A percentile compares a stretch with the other conserved stretches of the same genome.
phyloP scores from a whole-genome alignment of 768 basidiomycete genomes.

The Tephrocybe sp. region DNA sequence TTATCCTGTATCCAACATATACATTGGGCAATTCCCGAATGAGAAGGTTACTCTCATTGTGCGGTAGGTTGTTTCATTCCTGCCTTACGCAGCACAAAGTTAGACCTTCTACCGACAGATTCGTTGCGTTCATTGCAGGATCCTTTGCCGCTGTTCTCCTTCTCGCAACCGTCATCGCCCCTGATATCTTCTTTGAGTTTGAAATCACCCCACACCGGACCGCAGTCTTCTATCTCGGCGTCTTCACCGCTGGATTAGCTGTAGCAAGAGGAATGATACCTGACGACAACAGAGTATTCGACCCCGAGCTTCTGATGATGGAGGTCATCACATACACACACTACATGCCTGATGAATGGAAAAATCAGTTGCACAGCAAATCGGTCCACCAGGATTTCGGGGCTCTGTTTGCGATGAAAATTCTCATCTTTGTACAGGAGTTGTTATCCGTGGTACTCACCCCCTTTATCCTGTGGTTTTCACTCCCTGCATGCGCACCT shows the following conservation, averaged over 20 bases:
- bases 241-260: conserved; percentile 87
- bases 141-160: conserved; percentile 96
- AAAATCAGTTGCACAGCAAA: conserved; percentile 83
- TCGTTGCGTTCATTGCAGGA: conserved; percentile 93
- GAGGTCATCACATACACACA: conserved; percentile 94
- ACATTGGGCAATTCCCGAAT: conserved; percentile 97
- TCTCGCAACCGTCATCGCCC: conserved; percentile 88
- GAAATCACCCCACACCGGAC: conserved; percentile 94
- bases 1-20: conserved; percentile 88
- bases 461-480: conserved; percentile 91
- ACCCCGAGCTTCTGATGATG: conserved; percentile 88
- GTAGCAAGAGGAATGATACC: conserved; percentile 94
- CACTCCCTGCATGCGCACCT: conserved; percentile 85
- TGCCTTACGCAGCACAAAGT: background rate
- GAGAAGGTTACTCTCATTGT: conserved; percentile 87
- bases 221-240: conserved; percentile 86
- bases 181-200: conserved; percentile 89
- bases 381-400: conserved; percentile 91
- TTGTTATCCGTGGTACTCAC: conserved; percentile 89
- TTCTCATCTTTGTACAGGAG: conserved; percentile 84
- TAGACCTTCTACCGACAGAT: conserved; percentile 51
- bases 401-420: conserved; percentile 90
- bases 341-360: conserved; percentile 95
- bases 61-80: conserved; percentile 52
- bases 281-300: conserved; percentile 89